Evolutionary conservation across 768 basidiomycete species (phyloP), one percentile per base, ranked within the genome.

Genomic region (Boletus pseudo-olivaceus): DNA sequence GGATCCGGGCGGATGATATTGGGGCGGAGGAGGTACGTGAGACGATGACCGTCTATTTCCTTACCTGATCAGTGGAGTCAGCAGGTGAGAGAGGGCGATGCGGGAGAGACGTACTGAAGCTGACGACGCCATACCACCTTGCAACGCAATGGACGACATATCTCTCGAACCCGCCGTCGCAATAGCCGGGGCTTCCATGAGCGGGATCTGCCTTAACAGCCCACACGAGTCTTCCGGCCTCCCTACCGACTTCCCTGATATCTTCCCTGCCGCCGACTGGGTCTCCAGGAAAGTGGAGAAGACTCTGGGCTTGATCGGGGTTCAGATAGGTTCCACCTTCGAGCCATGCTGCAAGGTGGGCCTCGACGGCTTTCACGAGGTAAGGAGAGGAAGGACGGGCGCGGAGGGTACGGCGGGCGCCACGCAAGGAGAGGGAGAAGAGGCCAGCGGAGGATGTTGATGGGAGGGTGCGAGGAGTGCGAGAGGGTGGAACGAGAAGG

Each of bases 81-180:
- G 48, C 2, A 10, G 15, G 45, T 17, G 34, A 35, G 51, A 49
- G 35, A 40, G 12, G 33, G 27, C 8, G 8, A 23, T 9, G n/a
- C 4, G n/a, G n/a, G 12, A 35, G 34, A 42, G 34, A 58, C 87
- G 62, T 68, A 89, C 89, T 92, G 75, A 84, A 93, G 72, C 87
- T 88, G 62, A 92, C 85, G 55, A 93, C 69, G 54, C 83, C 83
- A 67, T 91, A 82, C 69, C 86, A 92, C 35, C 90, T 76, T 39
- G 89, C 88, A 54, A 87, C 85, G 59, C 90, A 92, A 59, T 93
- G 90, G 7, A 92, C 83, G 43, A 92, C 81, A 62, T 89, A 92
- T 32, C 90, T 78, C 29, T 86, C 83, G 72, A 90, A 92, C 0
- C 83, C 76, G 62, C 90, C 87, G 53, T 86, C 79, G 6, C 74